Conservation (phyloP, 2,329 filamentous ascomycete genomes). For the Tolypocladium tundrense region DNA sequence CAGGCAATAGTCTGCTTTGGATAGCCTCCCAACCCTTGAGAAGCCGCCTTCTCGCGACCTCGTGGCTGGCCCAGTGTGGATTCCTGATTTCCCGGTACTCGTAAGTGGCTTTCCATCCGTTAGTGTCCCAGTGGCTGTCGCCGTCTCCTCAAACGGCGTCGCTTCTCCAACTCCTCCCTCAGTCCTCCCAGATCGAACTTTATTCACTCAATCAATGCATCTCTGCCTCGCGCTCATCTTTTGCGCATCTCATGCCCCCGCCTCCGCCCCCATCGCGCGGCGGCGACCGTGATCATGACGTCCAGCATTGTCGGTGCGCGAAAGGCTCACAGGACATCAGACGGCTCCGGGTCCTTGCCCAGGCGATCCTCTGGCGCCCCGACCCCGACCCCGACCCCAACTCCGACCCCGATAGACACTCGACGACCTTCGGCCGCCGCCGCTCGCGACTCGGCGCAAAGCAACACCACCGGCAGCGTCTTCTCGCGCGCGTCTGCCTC, state of each 20-base stretch:
- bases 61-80: not conserved
- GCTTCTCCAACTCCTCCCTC: constrained; percentile 3
- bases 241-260: constrained; percentile 11
- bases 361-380: constrained; percentile 5
- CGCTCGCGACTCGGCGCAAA: constrained; percentile 13
- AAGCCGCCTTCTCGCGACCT: not conserved
- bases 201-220: not conserved
- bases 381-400: constrained; percentile 1
- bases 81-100: not conserved
- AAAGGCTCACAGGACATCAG: constrained; percentile 13
- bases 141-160: not conserved
- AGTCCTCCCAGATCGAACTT: constrained; percentile 7
- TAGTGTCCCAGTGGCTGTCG: not conserved
- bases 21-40: not conserved
- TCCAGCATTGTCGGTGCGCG: constrained; percentile 14
- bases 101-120: not conserved
- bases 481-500: constrained; percentile 6
- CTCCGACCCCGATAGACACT: not conserved
- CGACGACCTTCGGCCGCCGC: constrained; percentile 7
- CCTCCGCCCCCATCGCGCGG: constrained; percentile 12
- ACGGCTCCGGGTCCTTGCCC: constrained; percentile 4
- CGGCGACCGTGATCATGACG: constrained; percentile 15
- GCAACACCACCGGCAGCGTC: constrained; percentile 10
- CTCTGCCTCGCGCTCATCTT: not conserved
- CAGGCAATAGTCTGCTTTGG: not conserved